Base-by-base conservation (phyloP, 2,329 filamentous ascomycete species). In the Phaeomoniella chlamydospora region DNA sequence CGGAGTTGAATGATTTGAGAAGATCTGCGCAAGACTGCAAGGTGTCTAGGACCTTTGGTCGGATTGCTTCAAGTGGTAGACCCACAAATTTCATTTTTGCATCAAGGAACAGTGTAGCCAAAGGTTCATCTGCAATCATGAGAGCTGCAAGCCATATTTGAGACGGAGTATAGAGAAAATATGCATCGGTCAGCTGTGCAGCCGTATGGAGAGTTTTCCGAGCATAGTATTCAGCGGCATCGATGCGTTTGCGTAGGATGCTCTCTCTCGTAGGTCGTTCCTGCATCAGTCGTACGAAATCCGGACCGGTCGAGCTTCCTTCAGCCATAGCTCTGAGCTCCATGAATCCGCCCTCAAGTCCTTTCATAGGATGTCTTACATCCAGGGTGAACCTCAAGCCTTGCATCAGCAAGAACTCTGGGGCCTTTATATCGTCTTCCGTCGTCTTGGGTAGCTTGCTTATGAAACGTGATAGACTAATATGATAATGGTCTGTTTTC, bases 361-460 rank as follows among this genome's bases (percentile, higher is more conserved):
- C 85, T 31, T 87, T 77, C 53, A 85, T 90, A 0, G 90, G 90
- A 54, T 96, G 90, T 34, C 80, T 75, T 2, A 98, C 81, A 45
- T 96, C 87, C 50, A 98, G 86, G 32, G 85, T 86, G 58, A 94
- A 98, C 35, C 88, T 75, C 9, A 96, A 72, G 12, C 84, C 86
- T 60, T 96, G 88, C 39, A 87, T 88, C 31, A 98, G 72, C 29
- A 94, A 67, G 53, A 93, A 96, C 57, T 98, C 90, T 2, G 87
- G 86, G 0, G 85, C 85, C 11, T 96, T 71, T 6, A 98, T 78
- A 44, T 86, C 78, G 45, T 93, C 85, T 18, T 78, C 68, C 2
- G 77, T 82, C 1, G 78, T 80, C 33, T 76, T 74, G 19, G 72
- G 72, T 32, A 86, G 77, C 43, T 72, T 76, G 36, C 75, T 72